Percentiles rank a stretch among this genome's conserved stretches.
Evolutionary conservation across 2,329 filamentous ascomycete genomes (phyloP).

Genomic region (Exophiala xenobiotica): DNA sequence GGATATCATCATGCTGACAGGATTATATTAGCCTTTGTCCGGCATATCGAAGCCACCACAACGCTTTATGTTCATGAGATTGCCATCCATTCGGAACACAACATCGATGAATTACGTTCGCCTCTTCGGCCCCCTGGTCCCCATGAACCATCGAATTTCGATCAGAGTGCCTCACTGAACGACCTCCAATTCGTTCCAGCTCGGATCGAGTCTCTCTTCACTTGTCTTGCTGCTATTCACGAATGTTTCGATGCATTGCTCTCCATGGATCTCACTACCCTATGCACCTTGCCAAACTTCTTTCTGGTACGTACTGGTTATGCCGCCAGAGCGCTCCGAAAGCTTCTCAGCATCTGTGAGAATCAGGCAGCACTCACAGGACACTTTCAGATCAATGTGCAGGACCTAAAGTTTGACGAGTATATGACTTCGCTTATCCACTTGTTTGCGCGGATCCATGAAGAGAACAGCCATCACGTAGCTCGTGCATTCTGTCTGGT

Average conservation of each 20-base stretch:
- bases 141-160: conserved; percentile 61
- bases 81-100: conserved; percentile 64
- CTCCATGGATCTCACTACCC: conserved; percentile 55
- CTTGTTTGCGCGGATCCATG: conserved; percentile 56
- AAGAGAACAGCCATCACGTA: conserved; percentile 15
- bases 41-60: conserved; percentile 63
- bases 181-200: conserved; percentile 44
- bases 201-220: conserved; percentile 65
- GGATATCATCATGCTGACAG: not conserved
- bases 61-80: conserved; percentile 75
- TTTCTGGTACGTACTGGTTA: conserved; percentile 71
- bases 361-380: conserved; percentile 11
- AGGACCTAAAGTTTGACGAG: conserved; percentile 63
- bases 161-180: conserved; percentile 10
- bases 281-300: conserved; percentile 67
- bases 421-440: conserved; percentile 68
- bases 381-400: conserved; percentile 51
- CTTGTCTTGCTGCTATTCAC: conserved; percentile 67
- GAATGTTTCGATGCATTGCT: conserved; percentile 65
- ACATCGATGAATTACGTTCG: conserved; percentile 46
- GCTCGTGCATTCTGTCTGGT: conserved; percentile 20
- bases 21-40: conserved; percentile 38
- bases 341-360: conserved; percentile 47
- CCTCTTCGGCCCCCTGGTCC: conserved; percentile 43
- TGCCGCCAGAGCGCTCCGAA: conserved; percentile 69